Conservation (phyloP, 208 protist species). For the Leptomonas seymouri region DNA sequence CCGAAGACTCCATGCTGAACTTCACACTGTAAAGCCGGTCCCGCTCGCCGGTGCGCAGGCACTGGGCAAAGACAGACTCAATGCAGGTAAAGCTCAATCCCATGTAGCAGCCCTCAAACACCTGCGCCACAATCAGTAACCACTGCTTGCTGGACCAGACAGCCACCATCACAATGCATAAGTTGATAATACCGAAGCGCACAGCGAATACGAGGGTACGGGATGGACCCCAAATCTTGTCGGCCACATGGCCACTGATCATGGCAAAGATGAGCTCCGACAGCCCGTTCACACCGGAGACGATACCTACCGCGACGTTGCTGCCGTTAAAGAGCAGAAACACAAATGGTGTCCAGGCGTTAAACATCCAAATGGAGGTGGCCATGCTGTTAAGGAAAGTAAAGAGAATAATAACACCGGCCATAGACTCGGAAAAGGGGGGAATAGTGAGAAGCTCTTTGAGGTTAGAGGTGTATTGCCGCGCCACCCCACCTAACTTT, state of each 20-base stretch:
- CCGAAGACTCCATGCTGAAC: constrained; percentile 60
- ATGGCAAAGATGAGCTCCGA: constrained; percentile 55
- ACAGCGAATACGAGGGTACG: constrained; percentile 54
- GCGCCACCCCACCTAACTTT: constrained; percentile 3
- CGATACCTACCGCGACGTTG: constrained; percentile 67
- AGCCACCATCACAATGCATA: constrained; percentile 39
- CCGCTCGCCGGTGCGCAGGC: constrained; percentile 52
- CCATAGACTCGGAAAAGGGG: constrained; percentile 48
- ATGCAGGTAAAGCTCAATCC: constrained; percentile 68
- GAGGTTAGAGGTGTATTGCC: constrained; percentile 22
- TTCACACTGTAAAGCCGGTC: constrained; percentile 77
- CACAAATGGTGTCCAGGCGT: constrained; percentile 72
- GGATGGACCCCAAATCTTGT: constrained; percentile 61
- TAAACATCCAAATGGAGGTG: constrained; percentile 77
- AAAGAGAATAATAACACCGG: constrained; percentile 65
- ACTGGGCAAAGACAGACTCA: constrained; percentile 76
- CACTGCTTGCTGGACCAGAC: constrained; percentile 38
- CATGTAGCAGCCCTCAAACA: constrained; percentile 69
- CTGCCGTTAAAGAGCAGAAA: constrained; percentile 53
- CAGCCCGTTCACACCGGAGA: constrained; percentile 63
- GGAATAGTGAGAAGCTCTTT: constrained; percentile 30
- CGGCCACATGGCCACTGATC: constrained; percentile 54
- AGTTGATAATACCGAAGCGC: constrained; percentile 45
- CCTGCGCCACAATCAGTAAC: constrained; percentile 54
- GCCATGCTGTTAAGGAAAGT: constrained; percentile 77